phyloP scores from a whole-genome alignment of 768 basidiomycete species.

The Auricularia auricula-judae region DNA sequence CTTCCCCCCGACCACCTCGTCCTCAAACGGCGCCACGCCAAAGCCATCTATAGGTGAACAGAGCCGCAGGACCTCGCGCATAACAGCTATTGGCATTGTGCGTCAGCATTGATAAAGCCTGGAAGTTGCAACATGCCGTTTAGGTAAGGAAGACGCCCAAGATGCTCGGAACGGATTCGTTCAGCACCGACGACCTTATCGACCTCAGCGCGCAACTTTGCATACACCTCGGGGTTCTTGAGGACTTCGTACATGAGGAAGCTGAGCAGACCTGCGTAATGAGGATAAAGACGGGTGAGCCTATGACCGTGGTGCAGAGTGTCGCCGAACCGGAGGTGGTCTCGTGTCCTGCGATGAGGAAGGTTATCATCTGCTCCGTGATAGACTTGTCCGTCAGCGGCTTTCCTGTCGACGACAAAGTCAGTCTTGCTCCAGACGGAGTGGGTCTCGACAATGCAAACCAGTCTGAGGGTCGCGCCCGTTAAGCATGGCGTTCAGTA shows the following conservation, averaged over 20 bases:
- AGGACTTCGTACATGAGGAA: conserved; percentile 36
- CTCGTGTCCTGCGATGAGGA: conserved; percentile 31
- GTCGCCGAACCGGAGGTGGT: conserved; percentile 22
- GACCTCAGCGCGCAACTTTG: conserved; percentile 35
- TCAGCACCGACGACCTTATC: conserved; percentile 32
- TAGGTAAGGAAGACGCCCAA: conserved; percentile 33
- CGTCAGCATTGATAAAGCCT: background rate
- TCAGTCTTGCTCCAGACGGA: background rate
- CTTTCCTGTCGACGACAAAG: conserved; percentile 13
- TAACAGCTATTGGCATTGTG: conserved; percentile 19
- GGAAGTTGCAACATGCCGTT: conserved; percentile 18
- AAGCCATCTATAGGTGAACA: conserved; percentile 27
- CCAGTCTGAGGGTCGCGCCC: conserved; percentile 32
- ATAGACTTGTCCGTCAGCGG: conserved; percentile 31
- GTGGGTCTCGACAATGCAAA: background rate
- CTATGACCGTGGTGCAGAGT: background rate
- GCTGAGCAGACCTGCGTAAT: conserved; percentile 22
- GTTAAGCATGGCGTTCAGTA: conserved; percentile 34
- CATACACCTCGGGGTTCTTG: conserved; percentile 30
- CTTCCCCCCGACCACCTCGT: conserved; percentile 28
- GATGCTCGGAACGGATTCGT: conserved; percentile 26
- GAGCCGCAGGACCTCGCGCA: conserved; percentile 26
- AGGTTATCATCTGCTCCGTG: conserved; percentile 35
- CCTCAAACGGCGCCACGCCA: conserved; percentile 22
- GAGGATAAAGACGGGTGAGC: background rate